Evolutionary conservation across 345 rosid species (phyloP).

Genomic region (Eucalyptus sp.): DNA sequence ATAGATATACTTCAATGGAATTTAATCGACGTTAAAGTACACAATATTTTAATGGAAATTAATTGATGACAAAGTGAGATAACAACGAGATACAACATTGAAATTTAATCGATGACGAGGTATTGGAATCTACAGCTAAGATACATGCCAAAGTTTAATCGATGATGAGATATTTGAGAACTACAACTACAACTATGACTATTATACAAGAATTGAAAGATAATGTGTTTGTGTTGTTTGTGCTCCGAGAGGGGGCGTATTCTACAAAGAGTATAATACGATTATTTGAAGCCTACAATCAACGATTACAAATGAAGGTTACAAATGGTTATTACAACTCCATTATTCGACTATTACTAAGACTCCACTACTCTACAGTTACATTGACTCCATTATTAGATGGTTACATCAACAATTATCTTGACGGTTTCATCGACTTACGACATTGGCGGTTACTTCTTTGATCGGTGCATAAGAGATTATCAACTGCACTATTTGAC

Average conservation of each 20-base stretch:
- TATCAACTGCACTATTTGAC: not conserved
- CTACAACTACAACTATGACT: not conserved
- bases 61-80: not conserved
- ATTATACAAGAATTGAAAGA: not conserved
- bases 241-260: rapidly evolving
- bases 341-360: not conserved
- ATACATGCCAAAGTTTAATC: not conserved
- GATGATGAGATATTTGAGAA: not conserved
- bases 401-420: not conserved
- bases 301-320: not conserved
- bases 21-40: not conserved
- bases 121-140: not conserved
- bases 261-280: not conserved
- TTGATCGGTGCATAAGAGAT: not conserved
- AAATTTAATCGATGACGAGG: rapidly evolving
- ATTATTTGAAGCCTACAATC: not conserved
- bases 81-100: rapidly evolving
- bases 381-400: not conserved
- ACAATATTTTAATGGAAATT: not conserved
- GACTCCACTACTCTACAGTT: not conserved
- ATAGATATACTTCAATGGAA: not conserved
- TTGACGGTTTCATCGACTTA: not conserved
- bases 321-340: not conserved
- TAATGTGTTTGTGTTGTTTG: not conserved
- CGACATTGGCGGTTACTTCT: rapidly evolving